Base-by-base conservation (phyloP, 805 yeast genomes). In the Yamadazyma scolyti region DNA sequence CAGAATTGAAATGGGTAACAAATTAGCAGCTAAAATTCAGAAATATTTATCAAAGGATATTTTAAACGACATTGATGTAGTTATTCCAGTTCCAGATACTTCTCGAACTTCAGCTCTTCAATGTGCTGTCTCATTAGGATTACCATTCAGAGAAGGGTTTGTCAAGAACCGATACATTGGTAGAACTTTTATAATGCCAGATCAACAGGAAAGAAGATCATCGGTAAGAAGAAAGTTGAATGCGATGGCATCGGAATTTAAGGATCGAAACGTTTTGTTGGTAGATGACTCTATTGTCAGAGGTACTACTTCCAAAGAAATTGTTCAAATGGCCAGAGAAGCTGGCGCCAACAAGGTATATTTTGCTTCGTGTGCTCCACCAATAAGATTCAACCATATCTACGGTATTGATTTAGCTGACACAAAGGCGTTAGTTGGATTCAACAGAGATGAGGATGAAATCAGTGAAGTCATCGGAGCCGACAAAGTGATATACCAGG, bases 381-480 rank as follows among this genome's bases (percentile, higher is more conserved):
- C 97, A n/a, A 93, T 93, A 49, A 77, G 98, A 59, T 78, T 69
- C 62, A 93, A 93, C 64, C 98, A 93, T 56, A 87, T 93, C 37
- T 93, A 93, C 58, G 98, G 98, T 56, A 93, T 93, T 44, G 98
- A 93, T 65, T 73, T 93, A 40, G 97, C 98, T 17, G 97, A 93
- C 52, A 85, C 90, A 28, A 84, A 78, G 58, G 96, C 96, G 8
- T 70, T 93, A 20, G 96, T 93, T 26, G 98, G 96, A 5, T 93
- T 75, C 60, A 68, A 81, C 46, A 77, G 82, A 48, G 65, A 78
- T 6, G 90, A 80, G 40, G 77, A 75, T 2, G 86, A 85, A 56
- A 79, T 93, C 42, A 80, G 93, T 9, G 48, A 69, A 29, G 84
- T 70, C 6, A 75, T 93, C 39, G 95, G 95, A 27, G 96, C 97